phyloP scores from a whole-genome alignment of 108 stramenopile species.

The Cyclotella kingstonii region DNA sequence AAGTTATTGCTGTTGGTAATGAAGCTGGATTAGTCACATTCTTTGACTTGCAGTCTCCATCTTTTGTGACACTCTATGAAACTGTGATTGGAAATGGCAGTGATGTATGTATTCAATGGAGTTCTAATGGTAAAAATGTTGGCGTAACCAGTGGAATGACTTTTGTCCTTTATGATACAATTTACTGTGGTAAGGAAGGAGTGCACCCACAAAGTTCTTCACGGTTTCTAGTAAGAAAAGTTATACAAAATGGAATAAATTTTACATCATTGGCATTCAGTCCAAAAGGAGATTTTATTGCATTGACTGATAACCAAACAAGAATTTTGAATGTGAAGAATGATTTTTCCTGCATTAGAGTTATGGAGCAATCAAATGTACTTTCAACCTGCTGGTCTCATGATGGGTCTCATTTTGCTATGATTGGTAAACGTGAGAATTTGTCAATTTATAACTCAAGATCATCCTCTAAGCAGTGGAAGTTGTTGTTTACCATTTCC shows the following conservation, averaged over 20 bases:
- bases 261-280: constrained; percentile 49
- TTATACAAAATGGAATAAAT: constrained; percentile 44
- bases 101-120: constrained; percentile 63
- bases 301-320: constrained; percentile 46
- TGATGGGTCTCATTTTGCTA: constrained; percentile 56
- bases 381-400: constrained; percentile 51
- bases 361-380: constrained; percentile 14
- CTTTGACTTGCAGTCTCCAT: constrained; percentile 44
- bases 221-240: constrained; percentile 55
- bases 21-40: constrained; percentile 67
- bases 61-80: constrained; percentile 63
- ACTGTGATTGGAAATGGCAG: constrained; percentile 48
- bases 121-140: constrained; percentile 52
- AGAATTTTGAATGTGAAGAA: constrained; percentile 46
- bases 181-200: constrained; percentile 9
- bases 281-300: constrained; percentile 50
- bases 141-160: constrained; percentile 48
- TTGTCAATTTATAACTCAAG: constrained; percentile 59
- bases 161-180: constrained; percentile 52
- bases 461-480: constrained; percentile 42
- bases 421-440: constrained; percentile 46
- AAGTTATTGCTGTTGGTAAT: constrained; percentile 60
- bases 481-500: constrained; percentile 47
- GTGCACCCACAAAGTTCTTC: constrained; percentile 25
- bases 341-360: constrained; percentile 33